Evolutionary conservation across 2,329 filamentous ascomycete genomes (phyloP).

Genomic region (Pseudogymnoascus verrucosus): DNA sequence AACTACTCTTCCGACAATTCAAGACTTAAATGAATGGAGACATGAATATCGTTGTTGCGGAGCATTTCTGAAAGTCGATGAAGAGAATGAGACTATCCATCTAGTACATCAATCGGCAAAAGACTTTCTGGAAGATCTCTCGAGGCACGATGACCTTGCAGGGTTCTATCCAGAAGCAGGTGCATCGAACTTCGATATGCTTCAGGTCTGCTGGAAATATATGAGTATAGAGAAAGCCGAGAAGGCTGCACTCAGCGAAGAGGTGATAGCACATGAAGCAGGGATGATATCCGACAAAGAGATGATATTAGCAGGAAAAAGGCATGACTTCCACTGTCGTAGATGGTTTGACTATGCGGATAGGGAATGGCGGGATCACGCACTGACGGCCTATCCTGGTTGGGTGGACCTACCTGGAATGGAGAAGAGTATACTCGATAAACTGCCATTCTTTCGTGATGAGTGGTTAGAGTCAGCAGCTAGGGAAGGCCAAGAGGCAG

Average conservation of each 20-base stretch:
- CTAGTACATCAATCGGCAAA: constrained; percentile 28
- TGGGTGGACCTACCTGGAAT: background rate
- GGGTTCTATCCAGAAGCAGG: background rate
- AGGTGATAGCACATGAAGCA: background rate
- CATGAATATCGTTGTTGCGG: constrained; percentile 21
- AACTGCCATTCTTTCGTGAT: background rate
- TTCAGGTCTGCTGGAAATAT: background rate
- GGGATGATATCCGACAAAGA: background rate
- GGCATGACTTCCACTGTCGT: background rate
- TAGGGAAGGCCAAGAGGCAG: background rate
- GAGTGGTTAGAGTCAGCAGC: background rate
- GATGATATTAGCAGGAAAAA: background rate
- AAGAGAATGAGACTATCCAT: constrained; percentile 18
- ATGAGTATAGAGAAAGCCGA: background rate
- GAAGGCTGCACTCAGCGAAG: background rate
- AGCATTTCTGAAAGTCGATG: constrained; percentile 27
- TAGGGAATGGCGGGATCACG: background rate
- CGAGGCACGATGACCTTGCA: background rate
- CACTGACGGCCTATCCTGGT: background rate
- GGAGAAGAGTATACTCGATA: background rate
- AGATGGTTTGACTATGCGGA: background rate
- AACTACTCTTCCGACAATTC: background rate
- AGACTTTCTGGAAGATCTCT: constrained; percentile 23
- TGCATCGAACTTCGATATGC: background rate
- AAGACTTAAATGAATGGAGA: background rate